A percentile compares a stretch with the other conserved stretches of the same genome.
Conservation (phyloP, 2,329 filamentous ascomycete genomes). For the Sclerotinia minor region DNA sequence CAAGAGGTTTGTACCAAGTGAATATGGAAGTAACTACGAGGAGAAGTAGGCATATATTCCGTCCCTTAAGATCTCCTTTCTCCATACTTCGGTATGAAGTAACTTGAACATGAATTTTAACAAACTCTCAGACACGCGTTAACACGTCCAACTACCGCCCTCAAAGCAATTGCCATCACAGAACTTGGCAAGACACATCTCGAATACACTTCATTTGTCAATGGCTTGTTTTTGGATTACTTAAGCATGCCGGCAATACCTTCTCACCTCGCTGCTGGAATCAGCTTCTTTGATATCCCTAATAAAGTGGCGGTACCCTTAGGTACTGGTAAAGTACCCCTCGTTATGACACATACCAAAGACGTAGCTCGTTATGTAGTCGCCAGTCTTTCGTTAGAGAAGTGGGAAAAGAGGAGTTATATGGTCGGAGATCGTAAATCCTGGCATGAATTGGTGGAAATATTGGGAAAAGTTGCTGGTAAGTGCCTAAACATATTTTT, state of each 20-base stretch:
- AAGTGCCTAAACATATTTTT: background rate
- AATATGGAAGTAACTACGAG: conserved; percentile 45
- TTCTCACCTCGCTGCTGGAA: conserved; percentile 30
- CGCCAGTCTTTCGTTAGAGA: conserved; percentile 29
- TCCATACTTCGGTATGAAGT: background rate
- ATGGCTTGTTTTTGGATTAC: conserved; percentile 34
- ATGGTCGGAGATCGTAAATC: conserved; percentile 36
- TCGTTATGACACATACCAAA: conserved; percentile 34
- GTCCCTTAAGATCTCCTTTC: too few relatives aligned
- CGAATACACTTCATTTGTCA: conserved; percentile 34
- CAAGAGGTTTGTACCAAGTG: conserved; percentile 44
- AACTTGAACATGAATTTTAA: background rate
- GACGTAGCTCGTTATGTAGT: conserved; percentile 37
- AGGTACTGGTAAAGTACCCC: conserved; percentile 30
- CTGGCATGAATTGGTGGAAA: conserved; percentile 35
- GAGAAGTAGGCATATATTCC: conserved; percentile 16
- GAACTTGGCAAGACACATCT: conserved; percentile 28
- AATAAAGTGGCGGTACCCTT: conserved; percentile 33
- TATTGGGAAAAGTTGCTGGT: conserved; percentile 34
- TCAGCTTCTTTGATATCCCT: conserved; percentile 33
- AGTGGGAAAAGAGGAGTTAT: conserved; percentile 32
- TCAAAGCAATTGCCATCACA: conserved; percentile 14
- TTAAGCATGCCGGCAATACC: conserved; percentile 30
- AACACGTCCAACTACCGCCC: conserved; percentile 8
- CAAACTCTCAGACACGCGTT: conserved; percentile 2